Evolutionary conservation across 2,329 filamentous ascomycete genomes (phyloP), one percentile per base, ranked within the genome.

Genomic region (Dissoconium aciculare): DNA sequence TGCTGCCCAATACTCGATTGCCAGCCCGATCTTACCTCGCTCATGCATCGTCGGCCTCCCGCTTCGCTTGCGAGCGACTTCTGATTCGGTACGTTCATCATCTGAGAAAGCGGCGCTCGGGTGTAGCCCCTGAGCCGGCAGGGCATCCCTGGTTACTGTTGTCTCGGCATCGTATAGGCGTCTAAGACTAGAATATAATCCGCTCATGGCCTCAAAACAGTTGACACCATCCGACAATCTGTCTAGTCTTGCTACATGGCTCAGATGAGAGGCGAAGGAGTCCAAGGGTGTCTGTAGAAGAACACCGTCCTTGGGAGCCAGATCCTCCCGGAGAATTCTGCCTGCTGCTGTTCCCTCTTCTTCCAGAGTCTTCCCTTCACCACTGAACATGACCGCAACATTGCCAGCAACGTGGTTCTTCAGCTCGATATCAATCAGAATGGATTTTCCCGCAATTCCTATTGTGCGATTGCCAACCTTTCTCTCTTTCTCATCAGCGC

Each of bases 171-270:
- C 62, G 46, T 79, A 72, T n/a, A 91, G 57, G 42, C 65, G 73
- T 36, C 67, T 62, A 36, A 89, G 58, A 46, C 78, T 80, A 34
- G 67, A 67, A 51, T 77, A 81, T 4, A 91, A 62, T 3, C 79
- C 79, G 3, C 71, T 72, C 26, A 87, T 62, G 0, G 81, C 81
- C 49, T 83, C 78, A 49, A 81, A 78, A 51, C 80, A 80, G 44
- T 81, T 81, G 5, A 87, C 63, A 4, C 69, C 68, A 2, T 72
- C 73, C 13, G 79, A 83, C 31, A 87, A 63, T 43, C 72, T 75
- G 50, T 89, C 82, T 33, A 84, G 56, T 4, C 56, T 64, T 3
- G 78, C 73, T 17, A 89, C 58, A 19, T 69, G 67, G 45, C 79
- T 72, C 19, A 91, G 61, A 47, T 85, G 85, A 17, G 62, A 61